Percentiles rank a stretch among this genome's conserved stretches.
Conservation (phyloP, 148 eudicot genomes). For the Chenopodium suecicum region DNA sequence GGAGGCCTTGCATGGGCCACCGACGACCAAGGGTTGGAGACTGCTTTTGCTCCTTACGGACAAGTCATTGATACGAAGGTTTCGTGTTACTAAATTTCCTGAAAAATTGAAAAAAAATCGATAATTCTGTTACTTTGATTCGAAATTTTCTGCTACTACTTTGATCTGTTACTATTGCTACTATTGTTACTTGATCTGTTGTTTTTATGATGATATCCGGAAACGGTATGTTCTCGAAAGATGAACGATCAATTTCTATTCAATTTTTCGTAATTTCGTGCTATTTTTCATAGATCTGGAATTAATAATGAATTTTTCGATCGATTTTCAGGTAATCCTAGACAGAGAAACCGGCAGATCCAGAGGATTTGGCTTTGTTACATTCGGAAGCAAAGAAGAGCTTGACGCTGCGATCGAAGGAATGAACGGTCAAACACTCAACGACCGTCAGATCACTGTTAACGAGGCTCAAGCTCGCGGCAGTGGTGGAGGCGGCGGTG, state of each 20-base stretch:
- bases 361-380: not conserved
- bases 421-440: not conserved
- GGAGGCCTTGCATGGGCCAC: slow-evolving; percentile 58
- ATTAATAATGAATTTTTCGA: not conserved
- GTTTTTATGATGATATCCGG: slow-evolving; percentile 45
- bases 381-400: not conserved
- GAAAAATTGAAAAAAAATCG: not conserved
- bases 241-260: slow-evolving; percentile 44
- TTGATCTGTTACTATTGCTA: slow-evolving; percentile 28
- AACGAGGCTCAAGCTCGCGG: slow-evolving; percentile 60
- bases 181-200: slow-evolving; percentile 31
- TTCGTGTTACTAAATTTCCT: slow-evolving; percentile 46
- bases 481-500: slow-evolving; percentile 31
- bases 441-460: not conserved
- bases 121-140: slow-evolving; percentile 20
- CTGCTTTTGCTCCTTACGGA: slow-evolving; percentile 63
- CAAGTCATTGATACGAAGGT: slow-evolving; percentile 77
- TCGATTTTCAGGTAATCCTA: slow-evolving; percentile 18
- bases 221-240: slow-evolving; percentile 66
- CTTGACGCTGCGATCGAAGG: not conserved
- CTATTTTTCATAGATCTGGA: not conserved
- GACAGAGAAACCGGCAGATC: slow-evolving; percentile 59
- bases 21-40: slow-evolving; percentile 48
- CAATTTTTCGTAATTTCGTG: not conserved
- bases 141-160: not conserved